A percentile compares a stretch with the other conserved stretches of the same genome.
phyloP scores from a whole-genome alignment of 208 protist species.

The Leishmania amazonensis region DNA sequence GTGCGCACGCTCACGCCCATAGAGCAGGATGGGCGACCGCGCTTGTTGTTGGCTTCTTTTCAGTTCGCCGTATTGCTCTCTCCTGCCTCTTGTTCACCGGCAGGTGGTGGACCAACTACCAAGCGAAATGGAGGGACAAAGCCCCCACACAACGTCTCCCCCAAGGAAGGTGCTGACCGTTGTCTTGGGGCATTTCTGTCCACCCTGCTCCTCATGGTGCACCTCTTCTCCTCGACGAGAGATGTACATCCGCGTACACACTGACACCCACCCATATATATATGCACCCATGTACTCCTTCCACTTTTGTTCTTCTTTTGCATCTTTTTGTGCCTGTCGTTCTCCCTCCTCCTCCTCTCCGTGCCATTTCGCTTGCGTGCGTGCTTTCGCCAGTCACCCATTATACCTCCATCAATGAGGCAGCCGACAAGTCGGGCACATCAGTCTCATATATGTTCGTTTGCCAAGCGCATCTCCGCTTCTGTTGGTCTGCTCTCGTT shows the following conservation, averaged over 20 bases:
- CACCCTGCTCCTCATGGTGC: background rate
- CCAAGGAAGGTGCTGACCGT: background rate
- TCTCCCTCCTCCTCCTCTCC: background rate
- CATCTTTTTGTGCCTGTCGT: background rate
- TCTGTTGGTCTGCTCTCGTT: background rate
- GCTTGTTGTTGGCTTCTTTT: background rate
- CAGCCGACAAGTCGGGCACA: background rate
- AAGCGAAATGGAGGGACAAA: background rate
- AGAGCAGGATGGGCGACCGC: background rate
- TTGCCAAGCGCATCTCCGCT: constrained; percentile 2
- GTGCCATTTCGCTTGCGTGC: background rate
- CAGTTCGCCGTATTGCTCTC: background rate
- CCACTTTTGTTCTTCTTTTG: background rate
- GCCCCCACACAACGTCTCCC: background rate
- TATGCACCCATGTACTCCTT: background rate
- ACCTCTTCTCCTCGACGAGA: background rate
- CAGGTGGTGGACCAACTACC: background rate
- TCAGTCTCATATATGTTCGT: background rate
- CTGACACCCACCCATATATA: background rate
- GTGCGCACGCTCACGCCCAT: background rate
- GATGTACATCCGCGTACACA: background rate
- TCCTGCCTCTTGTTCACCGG: background rate
- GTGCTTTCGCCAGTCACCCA: background rate
- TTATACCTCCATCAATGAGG: background rate
- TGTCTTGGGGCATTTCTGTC: background rate